A percentile compares a stretch with the other conserved stretches of the same genome.
Evolutionary conservation across 495 filamentous ascomycete genomes (phyloP).

Genomic region (Darksidea phi): DNA sequence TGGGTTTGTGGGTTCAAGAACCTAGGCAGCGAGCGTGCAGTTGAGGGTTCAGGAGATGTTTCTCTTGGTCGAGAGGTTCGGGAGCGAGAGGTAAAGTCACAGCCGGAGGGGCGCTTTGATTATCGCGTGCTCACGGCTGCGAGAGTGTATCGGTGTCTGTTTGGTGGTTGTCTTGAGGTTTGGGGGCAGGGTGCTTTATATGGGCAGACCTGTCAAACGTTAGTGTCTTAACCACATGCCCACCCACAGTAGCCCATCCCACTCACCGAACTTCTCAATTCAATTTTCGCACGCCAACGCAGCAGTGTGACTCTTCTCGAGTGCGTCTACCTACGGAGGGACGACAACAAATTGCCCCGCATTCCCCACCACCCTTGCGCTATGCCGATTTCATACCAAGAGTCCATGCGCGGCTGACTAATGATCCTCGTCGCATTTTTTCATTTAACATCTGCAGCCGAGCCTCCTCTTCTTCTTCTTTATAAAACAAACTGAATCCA

Average conservation of each 20-base stretch:
- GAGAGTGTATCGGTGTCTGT: too few relatives aligned
- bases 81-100: too few relatives aligned
- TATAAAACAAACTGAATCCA: slow-evolving; percentile 54
- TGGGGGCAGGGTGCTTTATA: background rate
- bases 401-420: slow-evolving; percentile 18
- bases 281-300: background rate
- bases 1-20: too few relatives aligned
- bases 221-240: background rate
- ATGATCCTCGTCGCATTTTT: background rate
- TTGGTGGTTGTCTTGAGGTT: background rate
- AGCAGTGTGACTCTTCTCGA: background rate
- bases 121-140: too few relatives aligned
- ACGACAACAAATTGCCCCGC: slow-evolving; percentile 8
- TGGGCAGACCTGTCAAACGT: background rate
- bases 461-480: slow-evolving; percentile 46
- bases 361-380: background rate
- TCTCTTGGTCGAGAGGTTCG: too few relatives aligned
- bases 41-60: too few relatives aligned
- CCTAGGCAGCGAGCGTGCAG: too few relatives aligned
- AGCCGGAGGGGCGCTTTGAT: too few relatives aligned
- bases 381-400: slow-evolving; percentile 5
- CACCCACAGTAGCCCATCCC: background rate
- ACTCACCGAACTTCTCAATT: background rate
- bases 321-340: background rate
- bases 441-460: slow-evolving; percentile 5